Evolutionary conservation across 1,284 basidiomycete species (phyloP).

Genomic region (Takashimella tepidaria): DNA sequence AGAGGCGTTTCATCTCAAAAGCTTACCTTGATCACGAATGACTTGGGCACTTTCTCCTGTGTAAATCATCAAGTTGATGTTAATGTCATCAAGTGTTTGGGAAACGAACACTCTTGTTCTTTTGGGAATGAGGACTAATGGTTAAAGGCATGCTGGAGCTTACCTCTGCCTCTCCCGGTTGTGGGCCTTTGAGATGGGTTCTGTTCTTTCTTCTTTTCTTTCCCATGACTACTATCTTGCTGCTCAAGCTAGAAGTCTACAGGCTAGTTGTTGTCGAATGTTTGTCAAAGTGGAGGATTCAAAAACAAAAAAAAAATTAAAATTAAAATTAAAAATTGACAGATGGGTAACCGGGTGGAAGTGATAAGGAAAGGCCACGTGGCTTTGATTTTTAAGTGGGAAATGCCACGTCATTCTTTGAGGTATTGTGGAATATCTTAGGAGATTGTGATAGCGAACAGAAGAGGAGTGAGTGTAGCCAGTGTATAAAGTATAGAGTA

Average conservation of each 20-base stretch:
- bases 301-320: neutral
- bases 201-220: conserved; percentile 71
- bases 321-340: neutral
- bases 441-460: too few relatives aligned
- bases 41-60: conserved; percentile 51
- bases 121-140: too few relatives aligned
- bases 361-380: neutral
- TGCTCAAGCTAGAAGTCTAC: neutral
- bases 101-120: too few relatives aligned
- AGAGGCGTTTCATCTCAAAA: too few relatives aligned
- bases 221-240: conserved; percentile 54
- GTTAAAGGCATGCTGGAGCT: too few relatives aligned
- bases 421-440: too few relatives aligned
- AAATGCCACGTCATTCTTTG: neutral
- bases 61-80: neutral
- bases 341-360: neutral
- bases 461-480: too few relatives aligned
- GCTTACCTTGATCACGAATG: conserved; percentile 71
- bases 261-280: too few relatives aligned
- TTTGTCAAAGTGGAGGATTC: too few relatives aligned
- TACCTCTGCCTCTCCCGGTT: conserved; percentile 39
- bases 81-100: too few relatives aligned
- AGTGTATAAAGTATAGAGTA: too few relatives aligned
- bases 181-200: conserved; percentile 69
- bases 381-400: neutral